A percentile compares a stretch with the other conserved stretches of the same genome.
These are phyloP conservation scores for Blastomyces gilchristii DNA, from an alignment of 2,329 filamentous ascomycete species.

Conservation along the genomic window DNA sequence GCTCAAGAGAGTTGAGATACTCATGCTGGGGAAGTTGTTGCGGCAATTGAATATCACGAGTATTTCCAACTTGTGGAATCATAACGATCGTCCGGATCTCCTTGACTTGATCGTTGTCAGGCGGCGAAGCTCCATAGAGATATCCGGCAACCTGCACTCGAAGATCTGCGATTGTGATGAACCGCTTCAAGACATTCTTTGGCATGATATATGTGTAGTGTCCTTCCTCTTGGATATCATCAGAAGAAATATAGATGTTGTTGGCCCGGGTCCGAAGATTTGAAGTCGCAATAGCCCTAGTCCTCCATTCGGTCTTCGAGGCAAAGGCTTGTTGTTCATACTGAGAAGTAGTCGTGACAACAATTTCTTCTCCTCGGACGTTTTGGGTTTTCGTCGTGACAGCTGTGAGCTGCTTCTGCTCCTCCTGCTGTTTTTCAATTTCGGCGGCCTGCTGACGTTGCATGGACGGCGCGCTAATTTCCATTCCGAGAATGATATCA, in stretches of 20 bases:
- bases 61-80: constrained; percentile 90
- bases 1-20: constrained; percentile 75
- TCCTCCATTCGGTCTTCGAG: constrained; percentile 98
- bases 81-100: constrained; percentile 95
- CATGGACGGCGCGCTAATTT: constrained; percentile 95
- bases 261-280: constrained; percentile 89
- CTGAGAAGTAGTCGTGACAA: constrained; percentile 94
- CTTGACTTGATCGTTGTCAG: constrained; percentile 93
- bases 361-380: constrained; percentile 91
- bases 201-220: constrained; percentile 95
- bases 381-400: constrained; percentile 98
- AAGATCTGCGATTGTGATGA: constrained; percentile 94
- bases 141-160: constrained; percentile 95
- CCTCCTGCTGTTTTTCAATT: constrained; percentile 97
- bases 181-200: constrained; percentile 95
- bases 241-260: constrained; percentile 97
- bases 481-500: constrained; percentile 98
- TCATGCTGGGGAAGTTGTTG: constrained; percentile 87
- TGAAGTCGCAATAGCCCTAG: constrained; percentile 87
- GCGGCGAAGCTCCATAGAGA: constrained; percentile 82
- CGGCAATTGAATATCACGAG: constrained; percentile 82
- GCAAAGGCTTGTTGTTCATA: constrained; percentile 97
- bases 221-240: constrained; percentile 82
- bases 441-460: constrained; percentile 97
- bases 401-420: constrained; percentile 90